Percentiles rank a stretch among this genome's conserved stretches.
These are phyloP conservation scores for Hypoxylon sp. DNA, from an alignment of 2,329 filamentous ascomycete species.

Conservation along the genomic window DNA sequence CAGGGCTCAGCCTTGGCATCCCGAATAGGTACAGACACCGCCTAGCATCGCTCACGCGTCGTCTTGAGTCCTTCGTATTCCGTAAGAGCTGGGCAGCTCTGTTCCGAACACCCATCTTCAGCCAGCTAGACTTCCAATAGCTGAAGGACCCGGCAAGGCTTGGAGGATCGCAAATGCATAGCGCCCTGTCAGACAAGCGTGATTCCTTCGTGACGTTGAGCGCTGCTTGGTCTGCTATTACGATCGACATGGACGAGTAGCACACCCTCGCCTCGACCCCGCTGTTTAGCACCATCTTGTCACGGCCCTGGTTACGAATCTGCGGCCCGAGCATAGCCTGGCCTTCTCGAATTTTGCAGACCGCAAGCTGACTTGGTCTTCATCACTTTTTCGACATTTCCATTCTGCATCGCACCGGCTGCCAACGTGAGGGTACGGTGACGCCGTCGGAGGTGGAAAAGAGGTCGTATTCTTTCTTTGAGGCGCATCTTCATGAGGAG, in stretches of 20 bases:
- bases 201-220: constrained; percentile 22
- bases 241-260: constrained; percentile 38
- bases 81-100: not conserved
- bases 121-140: constrained; percentile 16
- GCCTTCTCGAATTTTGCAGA: constrained; percentile 24
- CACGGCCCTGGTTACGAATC: constrained; percentile 27
- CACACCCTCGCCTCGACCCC: constrained; percentile 35
- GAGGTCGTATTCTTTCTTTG: not conserved
- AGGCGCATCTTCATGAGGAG: constrained; percentile 10
- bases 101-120: constrained; percentile 9
- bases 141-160: constrained; percentile 12
- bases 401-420: constrained; percentile 9
- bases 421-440: constrained; percentile 9
- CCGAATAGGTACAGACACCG: constrained; percentile 23
- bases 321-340: constrained; percentile 33
- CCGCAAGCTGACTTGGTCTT: constrained; percentile 11
- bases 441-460: constrained; percentile 18
- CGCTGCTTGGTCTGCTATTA: constrained; percentile 30
- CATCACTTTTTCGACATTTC: constrained; percentile 13
- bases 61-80: constrained; percentile 4
- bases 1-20: constrained; percentile 26
- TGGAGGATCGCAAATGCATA: constrained; percentile 26
- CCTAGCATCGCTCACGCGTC: constrained; percentile 16
- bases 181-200: constrained; percentile 19
- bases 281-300: constrained; percentile 31